A percentile compares a stretch with the other conserved stretches of the same genome.
phyloP scores from a whole-genome alignment of 2,329 filamentous ascomycete species.

The Neocucurbitaria cava region DNA sequence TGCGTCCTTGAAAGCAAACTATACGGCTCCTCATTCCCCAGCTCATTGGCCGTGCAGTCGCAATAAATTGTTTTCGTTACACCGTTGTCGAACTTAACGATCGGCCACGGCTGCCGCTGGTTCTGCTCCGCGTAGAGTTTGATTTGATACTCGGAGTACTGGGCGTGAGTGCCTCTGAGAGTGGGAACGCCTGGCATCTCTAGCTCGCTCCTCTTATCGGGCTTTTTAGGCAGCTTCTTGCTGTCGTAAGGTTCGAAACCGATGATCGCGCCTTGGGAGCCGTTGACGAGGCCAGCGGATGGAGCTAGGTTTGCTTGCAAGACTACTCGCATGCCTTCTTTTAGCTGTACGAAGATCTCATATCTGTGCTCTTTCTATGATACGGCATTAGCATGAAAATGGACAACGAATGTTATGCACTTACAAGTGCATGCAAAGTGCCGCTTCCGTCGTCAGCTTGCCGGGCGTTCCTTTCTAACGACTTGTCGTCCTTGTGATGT shows the following conservation, averaged over 20 bases:
- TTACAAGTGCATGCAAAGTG: slow-evolving; percentile 30
- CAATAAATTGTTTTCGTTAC: slow-evolving; percentile 56
- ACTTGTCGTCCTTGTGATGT: slow-evolving; percentile 28
- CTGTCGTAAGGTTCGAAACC: slow-evolving; percentile 48
- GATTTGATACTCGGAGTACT: slow-evolving; percentile 49
- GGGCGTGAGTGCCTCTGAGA: slow-evolving; percentile 49
- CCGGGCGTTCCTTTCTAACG: slow-evolving; percentile 15
- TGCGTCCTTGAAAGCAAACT: slow-evolving; percentile 64
- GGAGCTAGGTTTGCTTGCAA: slow-evolving; percentile 59
- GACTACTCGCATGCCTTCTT: slow-evolving; percentile 61
- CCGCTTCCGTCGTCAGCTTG: slow-evolving; percentile 13
- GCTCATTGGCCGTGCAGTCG: slow-evolving; percentile 57
- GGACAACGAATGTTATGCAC: background rate
- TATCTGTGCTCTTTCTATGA: slow-evolving; percentile 54
- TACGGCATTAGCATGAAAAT: background rate
- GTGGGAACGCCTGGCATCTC: slow-evolving; percentile 8
- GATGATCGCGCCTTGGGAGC: slow-evolving; percentile 41
- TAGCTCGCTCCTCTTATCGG: slow-evolving; percentile 2
- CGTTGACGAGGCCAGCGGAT: slow-evolving; percentile 41
- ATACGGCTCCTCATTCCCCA: slow-evolving; percentile 57
- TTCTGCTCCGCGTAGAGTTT: slow-evolving; percentile 48
- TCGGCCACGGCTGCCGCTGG: slow-evolving; percentile 54
- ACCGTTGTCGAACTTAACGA: slow-evolving; percentile 63
- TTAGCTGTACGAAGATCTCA: slow-evolving; percentile 54
- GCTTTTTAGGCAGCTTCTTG: slow-evolving; percentile 34